Evolutionary conservation across 805 yeast genomes (phyloP).

Genomic region (Candida bentonensis): DNA sequence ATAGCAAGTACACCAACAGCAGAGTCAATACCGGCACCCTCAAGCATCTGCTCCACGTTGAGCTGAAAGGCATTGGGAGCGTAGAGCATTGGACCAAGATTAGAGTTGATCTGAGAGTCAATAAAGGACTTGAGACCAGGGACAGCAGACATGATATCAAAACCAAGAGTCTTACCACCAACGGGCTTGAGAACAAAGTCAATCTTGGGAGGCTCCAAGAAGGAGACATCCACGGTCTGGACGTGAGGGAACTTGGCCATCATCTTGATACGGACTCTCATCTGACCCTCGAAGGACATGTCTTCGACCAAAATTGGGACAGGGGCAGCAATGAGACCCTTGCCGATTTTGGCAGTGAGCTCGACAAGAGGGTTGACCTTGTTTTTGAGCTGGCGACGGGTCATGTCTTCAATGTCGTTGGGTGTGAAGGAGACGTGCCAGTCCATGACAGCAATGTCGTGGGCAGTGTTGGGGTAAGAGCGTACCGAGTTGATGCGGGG

Average conservation of each 20-base stretch:
- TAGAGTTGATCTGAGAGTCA: constrained; percentile 72
- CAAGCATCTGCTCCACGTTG: constrained; percentile 78
- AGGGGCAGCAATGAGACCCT: constrained; percentile 51
- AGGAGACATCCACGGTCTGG: constrained; percentile 75
- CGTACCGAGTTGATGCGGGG: constrained; percentile 85
- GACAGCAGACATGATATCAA: constrained; percentile 63
- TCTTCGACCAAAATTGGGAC: constrained; percentile 71
- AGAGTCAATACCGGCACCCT: constrained; percentile 66
- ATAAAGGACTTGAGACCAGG: constrained; percentile 82
- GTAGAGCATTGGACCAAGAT: constrained; percentile 76
- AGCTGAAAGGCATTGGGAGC: constrained; percentile 87
- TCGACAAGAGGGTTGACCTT: constrained; percentile 71
- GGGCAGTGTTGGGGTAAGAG: constrained; percentile 77
- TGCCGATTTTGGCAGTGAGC: constrained; percentile 60
- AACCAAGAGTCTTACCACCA: constrained; percentile 72
- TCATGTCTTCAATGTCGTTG: constrained; percentile 72
- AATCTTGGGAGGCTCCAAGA: constrained; percentile 75
- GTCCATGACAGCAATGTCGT: constrained; percentile 94
- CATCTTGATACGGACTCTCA: constrained; percentile 76
- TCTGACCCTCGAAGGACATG: constrained; percentile 58
- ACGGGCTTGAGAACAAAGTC: constrained; percentile 71
- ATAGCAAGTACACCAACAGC: constrained; percentile 79
- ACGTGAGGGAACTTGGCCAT: constrained; percentile 87
- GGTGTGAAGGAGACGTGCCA: constrained; percentile 92
- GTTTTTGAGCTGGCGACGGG: constrained; percentile 70